Evolutionary conservation across 2,329 filamentous ascomycete genomes (phyloP).

Genomic region (Ampelomyces quisqualis): DNA sequence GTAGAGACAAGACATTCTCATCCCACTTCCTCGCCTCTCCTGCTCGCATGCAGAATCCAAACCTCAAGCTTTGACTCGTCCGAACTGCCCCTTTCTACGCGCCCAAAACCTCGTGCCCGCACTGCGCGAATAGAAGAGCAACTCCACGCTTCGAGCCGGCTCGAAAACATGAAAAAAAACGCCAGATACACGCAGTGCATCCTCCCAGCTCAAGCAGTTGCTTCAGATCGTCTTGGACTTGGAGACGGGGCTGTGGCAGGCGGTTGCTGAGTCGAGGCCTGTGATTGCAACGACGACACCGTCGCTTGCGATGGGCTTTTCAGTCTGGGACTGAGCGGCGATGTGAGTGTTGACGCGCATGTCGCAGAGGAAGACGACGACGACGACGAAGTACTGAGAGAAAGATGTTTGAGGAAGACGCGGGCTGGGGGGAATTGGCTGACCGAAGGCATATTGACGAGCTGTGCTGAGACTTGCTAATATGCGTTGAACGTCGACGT

Average conservation of each 20-base stretch:
- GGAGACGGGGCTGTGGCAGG: slow-evolving; percentile 31
- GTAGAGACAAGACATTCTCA: slow-evolving; percentile 36
- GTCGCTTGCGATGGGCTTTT: slow-evolving; percentile 24
- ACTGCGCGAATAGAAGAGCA: too few species aligned
- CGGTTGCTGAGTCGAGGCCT: slow-evolving; percentile 23
- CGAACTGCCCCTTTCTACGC: too few species aligned
- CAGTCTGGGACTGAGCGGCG: slow-evolving; percentile 1
- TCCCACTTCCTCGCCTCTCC: too few species aligned
- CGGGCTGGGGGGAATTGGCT: slow-evolving; percentile 38
- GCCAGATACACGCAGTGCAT: slow-evolving; percentile 12
- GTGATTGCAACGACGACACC: slow-evolving; percentile 31
- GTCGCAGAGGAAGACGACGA: neutral
- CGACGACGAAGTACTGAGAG: slow-evolving; percentile 7
- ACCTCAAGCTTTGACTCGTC: too few species aligned
- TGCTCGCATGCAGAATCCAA: too few species aligned
- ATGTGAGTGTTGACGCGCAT: neutral
- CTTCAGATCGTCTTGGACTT: slow-evolving; percentile 25
- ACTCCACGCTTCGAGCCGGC: slow-evolving; percentile 20
- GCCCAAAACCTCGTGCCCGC: too few species aligned
- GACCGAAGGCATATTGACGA: slow-evolving; percentile 31
- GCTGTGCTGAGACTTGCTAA: neutral
- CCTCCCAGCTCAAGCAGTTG: slow-evolving; percentile 18
- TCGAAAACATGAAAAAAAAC: slow-evolving; percentile 35
- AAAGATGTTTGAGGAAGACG: slow-evolving; percentile 29
- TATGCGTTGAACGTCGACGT: neutral